Percentiles rank a stretch among this genome's conserved stretches.
phyloP scores from a whole-genome alignment of 495 filamentous ascomycete species.

The Tuber brumale region DNA sequence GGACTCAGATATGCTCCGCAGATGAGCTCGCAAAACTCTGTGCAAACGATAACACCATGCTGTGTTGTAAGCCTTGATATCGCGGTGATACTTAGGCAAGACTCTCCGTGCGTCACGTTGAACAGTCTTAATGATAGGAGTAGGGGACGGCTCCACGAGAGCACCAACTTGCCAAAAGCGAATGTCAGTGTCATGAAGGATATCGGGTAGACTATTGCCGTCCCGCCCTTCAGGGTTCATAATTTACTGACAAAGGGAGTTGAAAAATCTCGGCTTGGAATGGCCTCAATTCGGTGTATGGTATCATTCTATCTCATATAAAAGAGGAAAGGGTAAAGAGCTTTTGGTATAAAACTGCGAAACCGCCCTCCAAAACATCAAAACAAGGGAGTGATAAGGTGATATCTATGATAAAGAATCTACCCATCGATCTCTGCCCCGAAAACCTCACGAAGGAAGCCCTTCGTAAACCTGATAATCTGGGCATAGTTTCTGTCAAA shows the following conservation, averaged over 20 bases:
- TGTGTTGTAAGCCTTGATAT: background rate
- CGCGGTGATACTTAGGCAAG: background rate
- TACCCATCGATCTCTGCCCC: slow-evolving; percentile 20
- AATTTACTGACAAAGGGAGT: background rate
- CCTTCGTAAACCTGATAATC: slow-evolving; percentile 67
- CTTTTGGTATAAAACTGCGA: background rate
- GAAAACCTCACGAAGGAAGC: slow-evolving; percentile 53
- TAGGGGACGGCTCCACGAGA: background rate
- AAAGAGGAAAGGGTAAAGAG: background rate
- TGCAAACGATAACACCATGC: background rate
- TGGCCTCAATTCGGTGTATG: background rate
- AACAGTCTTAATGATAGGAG: background rate
- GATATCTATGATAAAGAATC: background rate
- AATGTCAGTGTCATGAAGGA: background rate
- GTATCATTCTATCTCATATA: background rate
- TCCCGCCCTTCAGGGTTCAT: background rate
- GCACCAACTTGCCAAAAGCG: background rate
- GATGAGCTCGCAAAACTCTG: background rate
- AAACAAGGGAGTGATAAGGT: background rate
- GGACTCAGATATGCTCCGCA: background rate
- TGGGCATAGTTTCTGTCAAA: slow-evolving; percentile 86
- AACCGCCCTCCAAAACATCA: background rate
- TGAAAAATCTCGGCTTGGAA: background rate
- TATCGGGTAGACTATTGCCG: background rate
- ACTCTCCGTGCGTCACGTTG: background rate